Base-by-base conservation (phyloP, 2,329 filamentous ascomycete species). In the Aspergillus oerlinghausenensis region DNA sequence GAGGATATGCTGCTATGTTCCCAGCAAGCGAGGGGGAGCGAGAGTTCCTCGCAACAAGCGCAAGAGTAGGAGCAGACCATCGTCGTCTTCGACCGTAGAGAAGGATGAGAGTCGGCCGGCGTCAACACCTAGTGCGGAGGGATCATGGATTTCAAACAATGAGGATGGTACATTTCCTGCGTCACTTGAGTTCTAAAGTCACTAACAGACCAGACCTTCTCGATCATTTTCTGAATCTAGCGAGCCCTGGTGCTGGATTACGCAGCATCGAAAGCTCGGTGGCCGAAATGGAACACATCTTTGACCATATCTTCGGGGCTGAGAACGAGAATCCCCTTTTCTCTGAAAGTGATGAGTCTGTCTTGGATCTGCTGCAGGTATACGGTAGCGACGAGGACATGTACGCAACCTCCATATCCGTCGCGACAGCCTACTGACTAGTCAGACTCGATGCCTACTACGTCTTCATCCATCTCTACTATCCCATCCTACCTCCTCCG, bases 371-470 rank as follows among this genome's bases (percentile, higher is more conserved):
- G 11, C 17, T 49, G 28, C 47, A 49, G 4, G 11, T 28, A 49
- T 49, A 49, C 5, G 47, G 23, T 8, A 49, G 47, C 47, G 28
- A 49, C 6, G 23, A 49, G 23, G 47, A 49, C 23, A 49, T 49
- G 47, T 49, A 28, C 17, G 47, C 28, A 11, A 17, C 23, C 21
- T 49, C 2, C 1, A 17, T 17, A 17, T 38, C 14, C 14, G 32
- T 38, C 3, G 5, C 32, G 5, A 17, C 32, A 38, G 32, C 6
- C 11, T 50, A 45, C 28, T 61, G 26, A 55, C 38, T 14, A 23
- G 6, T 45, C 48, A 71, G 68, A 54, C 51, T 70, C 40, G 61
- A 69, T 40, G 68, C 66, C 1, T 71, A 71, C 49, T 71, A 71
- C 45, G 62, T 67, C 38, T 71, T 67, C 51, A 66, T 71, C 52